Evolutionary conservation across 2,329 filamentous ascomycete genomes (phyloP).

Genomic region (Hymenoscyphus salicellus): DNA sequence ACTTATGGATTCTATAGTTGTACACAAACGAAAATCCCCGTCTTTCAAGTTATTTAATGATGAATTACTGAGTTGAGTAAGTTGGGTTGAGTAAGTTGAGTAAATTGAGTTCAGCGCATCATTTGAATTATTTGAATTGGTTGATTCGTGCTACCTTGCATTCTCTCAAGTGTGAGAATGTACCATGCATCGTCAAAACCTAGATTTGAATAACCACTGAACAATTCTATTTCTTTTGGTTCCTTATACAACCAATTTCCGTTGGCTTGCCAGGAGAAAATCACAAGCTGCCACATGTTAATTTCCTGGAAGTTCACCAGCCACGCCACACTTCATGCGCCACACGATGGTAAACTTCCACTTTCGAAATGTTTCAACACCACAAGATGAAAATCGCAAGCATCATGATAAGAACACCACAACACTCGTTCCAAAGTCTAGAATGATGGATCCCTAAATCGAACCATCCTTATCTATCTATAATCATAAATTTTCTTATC

Average conservation of each 20-base stretch:
- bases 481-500: background rate
- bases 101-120: too few species aligned
- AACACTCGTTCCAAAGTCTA: background rate
- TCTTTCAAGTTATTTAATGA: too few species aligned
- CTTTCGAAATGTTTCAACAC: background rate
- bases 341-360: background rate
- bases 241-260: background rate
- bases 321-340: background rate
- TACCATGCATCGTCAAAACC: too few species aligned
- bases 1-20: too few species aligned
- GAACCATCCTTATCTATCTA: background rate
- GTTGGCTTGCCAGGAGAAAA: background rate
- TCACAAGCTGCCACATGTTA: background rate
- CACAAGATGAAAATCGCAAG: background rate
- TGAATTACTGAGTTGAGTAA: too few species aligned
- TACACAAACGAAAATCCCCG: too few species aligned
- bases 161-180: too few species aligned
- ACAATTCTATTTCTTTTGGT: background rate
- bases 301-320: background rate
- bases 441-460: background rate
- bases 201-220: too few species aligned
- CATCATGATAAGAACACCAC: background rate
- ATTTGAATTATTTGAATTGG: too few species aligned
- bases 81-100: too few species aligned
- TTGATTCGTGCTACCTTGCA: too few species aligned